Base-by-base conservation (phyloP, 1,284 basidiomycete species). In the Trichosporon sp. region DNA sequence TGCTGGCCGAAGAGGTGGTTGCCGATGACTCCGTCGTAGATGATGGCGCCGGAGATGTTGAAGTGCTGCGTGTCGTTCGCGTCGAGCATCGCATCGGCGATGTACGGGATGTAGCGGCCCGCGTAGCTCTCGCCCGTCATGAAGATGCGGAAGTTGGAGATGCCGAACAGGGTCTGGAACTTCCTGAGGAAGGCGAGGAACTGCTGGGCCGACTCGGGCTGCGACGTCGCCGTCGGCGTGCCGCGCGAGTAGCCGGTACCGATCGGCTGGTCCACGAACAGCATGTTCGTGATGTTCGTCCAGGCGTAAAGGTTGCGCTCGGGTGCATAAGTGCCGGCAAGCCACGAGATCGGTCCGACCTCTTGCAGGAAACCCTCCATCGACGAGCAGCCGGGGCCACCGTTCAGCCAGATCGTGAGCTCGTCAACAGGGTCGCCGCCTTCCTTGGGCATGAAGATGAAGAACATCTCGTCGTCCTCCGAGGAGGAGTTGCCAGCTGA, bases 161-260 rank as follows among this genome's bases (percentile, higher is more conserved):
- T 71, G 2, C 71, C 72, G 42, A 76, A 76, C 1, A 21, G 31
- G 9, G 68, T 42, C 56, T 75, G 62, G 62, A 72, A 76, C 62
- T 75, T 72, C 67, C 71, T 70, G 64, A 76, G 69, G 65, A 69
- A 76, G 51, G 68, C 58, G 29, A 74, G 63, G 66, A 85, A 82
- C 62, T 83, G 75, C 5, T 72, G 71, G 0, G 81, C 80, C n/a
- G 81, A 74, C 60, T 81, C 78, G 9, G 73, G 70, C 66, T 84
- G 76, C 51, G 78, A 76, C 2, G 64, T 84, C 68, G 89, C 89
- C 70, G 89, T 87, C 1, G 90, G 90, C 8, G 75, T 85, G 5
- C 92, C 92, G 73, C 89, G 88, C 0, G 90, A 90, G 78, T 90
- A 93, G 1, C 92, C 92, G 0, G 91, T 92, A 7, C 91, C 90